phyloP scores from a whole-genome alignment of 495 filamentous ascomycete genomes.

The Talaromyces ruber region DNA sequence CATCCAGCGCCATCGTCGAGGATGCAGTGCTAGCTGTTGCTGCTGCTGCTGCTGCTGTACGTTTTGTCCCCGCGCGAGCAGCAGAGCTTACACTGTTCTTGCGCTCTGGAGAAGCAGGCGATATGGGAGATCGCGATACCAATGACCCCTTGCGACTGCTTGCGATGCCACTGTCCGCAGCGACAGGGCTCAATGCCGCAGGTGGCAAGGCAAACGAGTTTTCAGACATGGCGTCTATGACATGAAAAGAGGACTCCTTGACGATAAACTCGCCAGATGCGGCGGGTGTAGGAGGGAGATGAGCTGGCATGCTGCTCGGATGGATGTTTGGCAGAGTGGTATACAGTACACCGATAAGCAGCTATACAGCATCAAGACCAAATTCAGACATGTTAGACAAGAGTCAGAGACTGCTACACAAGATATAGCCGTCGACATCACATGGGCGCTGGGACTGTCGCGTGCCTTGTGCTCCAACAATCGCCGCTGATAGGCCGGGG shows the following conservation, averaged over 20 bases:
- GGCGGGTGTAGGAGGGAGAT: slow-evolving; percentile 72
- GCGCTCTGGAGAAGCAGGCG: slow-evolving; percentile 44
- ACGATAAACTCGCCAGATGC: slow-evolving; percentile 76
- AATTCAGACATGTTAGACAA: background rate
- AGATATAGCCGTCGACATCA: background rate
- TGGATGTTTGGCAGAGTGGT: no score
- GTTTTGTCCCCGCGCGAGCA: slow-evolving; percentile 24
- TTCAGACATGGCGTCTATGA: slow-evolving; percentile 42
- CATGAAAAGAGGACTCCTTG: slow-evolving; percentile 48
- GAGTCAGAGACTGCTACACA: background rate
- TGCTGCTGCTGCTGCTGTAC: slow-evolving; percentile 12
- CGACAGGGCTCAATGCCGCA: slow-evolving; percentile 52
- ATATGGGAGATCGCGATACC: slow-evolving; percentile 43
- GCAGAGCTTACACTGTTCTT: slow-evolving; percentile 14
- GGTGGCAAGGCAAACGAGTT: slow-evolving; percentile 73
- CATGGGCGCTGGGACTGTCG: slow-evolving; percentile 23
- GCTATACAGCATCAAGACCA: slow-evolving; percentile 1
- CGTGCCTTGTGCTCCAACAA: slow-evolving; percentile 30
- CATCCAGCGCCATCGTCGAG: slow-evolving; percentile 37
- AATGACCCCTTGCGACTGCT: slow-evolving; percentile 15
- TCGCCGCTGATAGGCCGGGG: slow-evolving; percentile 1
- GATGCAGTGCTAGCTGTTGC: slow-evolving; percentile 40
- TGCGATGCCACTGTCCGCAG: slow-evolving; percentile 23
- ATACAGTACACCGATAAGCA: background rate
- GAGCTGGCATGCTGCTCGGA: slow-evolving; percentile 48